phyloP scores from a whole-genome alignment of 2,329 filamentous ascomycete species.

The Emmonsia crescens region DNA sequence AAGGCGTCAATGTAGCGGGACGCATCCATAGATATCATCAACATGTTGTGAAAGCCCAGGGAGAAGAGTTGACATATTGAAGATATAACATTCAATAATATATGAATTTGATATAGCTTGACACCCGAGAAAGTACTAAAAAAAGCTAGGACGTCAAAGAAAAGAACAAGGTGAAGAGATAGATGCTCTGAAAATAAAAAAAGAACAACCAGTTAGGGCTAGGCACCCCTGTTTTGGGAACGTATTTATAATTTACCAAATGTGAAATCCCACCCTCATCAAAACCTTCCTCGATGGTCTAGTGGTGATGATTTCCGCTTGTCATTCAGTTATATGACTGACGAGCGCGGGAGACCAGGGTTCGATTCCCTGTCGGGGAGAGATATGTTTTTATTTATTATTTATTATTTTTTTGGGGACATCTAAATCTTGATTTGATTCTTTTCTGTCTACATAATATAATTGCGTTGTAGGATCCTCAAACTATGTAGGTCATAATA shows the following conservation, averaged over 20 bases:
- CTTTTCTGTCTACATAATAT: too few species aligned
- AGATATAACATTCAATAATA: not conserved
- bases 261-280: not conserved
- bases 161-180: not conserved
- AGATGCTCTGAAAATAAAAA: not conserved
- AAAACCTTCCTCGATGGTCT: constrained; percentile 2
- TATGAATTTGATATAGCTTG: not conserved
- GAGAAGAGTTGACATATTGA: not conserved
- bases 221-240: too few species aligned
- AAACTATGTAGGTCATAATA: too few species aligned
- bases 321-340: not conserved
- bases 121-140: not conserved
- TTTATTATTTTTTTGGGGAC: not conserved
- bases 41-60: too few species aligned
- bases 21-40: too few species aligned
- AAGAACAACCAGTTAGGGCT: too few species aligned
- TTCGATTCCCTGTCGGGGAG: constrained; percentile 3
- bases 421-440: too few species aligned
- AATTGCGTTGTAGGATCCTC: too few species aligned
- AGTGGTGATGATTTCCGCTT: constrained; percentile 6
- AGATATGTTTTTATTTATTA: not conserved
- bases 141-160: not conserved
- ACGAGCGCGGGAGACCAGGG: constrained; percentile 1
- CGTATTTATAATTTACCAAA: not conserved
- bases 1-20: constrained; percentile 1